Evolutionary conservation across 2,329 filamentous ascomycete species (phyloP).

Genomic region (Epichloe gansuensis): DNA sequence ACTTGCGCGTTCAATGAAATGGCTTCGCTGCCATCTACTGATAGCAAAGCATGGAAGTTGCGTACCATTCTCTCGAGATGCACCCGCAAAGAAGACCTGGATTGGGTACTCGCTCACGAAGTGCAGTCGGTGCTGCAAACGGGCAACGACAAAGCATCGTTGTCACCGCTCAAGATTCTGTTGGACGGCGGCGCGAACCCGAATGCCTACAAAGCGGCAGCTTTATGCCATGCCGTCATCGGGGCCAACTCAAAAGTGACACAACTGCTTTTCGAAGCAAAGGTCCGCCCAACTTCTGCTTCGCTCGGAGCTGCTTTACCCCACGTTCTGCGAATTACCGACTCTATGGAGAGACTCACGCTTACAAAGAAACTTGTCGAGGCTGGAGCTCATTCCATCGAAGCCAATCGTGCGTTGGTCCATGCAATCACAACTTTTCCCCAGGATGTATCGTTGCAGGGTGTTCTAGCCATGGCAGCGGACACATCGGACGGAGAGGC

Average conservation of each 20-base stretch:
- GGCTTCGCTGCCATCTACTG: constrained; percentile 29
- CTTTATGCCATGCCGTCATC: constrained; percentile 38
- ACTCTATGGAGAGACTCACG: constrained; percentile 37
- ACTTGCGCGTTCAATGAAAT: constrained; percentile 30
- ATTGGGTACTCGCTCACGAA: constrained; percentile 36
- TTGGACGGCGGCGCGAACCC: constrained; percentile 40
- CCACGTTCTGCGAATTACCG: constrained; percentile 37
- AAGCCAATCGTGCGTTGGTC: constrained; percentile 39
- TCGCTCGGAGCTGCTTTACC: constrained; percentile 39
- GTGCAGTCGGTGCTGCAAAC: constrained; percentile 30
- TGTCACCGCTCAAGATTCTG: constrained; percentile 33
- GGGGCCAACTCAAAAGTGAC: constrained; percentile 32
- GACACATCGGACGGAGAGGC: constrained; percentile 40
- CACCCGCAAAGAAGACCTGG: constrained; percentile 30
- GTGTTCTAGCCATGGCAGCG: constrained; percentile 31
- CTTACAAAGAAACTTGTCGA: constrained; percentile 39
- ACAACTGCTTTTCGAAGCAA: constrained; percentile 33
- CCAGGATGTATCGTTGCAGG: constrained; percentile 36
- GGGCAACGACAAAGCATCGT: constrained; percentile 23
- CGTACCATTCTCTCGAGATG: constrained; percentile 32
- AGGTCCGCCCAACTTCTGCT: constrained; percentile 24
- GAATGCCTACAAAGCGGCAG: constrained; percentile 39
- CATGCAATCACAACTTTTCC: constrained; percentile 37
- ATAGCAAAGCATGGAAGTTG: constrained; percentile 38
- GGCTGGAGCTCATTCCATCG: constrained; percentile 33